Evolutionary conservation across 176 grass and related monocot genomes (phyloP).

Genomic region (Eleusine indica): DNA sequence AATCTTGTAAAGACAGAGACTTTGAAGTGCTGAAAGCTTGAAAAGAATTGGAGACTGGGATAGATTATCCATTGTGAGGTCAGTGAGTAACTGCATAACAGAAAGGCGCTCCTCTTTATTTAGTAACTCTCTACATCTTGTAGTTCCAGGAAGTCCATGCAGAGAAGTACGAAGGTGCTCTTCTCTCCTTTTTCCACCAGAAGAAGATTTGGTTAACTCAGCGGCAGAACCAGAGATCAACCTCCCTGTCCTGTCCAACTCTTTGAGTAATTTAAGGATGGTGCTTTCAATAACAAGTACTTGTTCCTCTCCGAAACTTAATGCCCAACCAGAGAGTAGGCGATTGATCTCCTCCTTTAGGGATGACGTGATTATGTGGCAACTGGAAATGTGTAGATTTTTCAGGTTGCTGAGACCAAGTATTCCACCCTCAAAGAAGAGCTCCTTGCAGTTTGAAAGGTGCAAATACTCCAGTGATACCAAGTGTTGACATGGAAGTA

Average conservation of each 20-base stretch:
- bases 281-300: neutral
- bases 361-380: neutral
- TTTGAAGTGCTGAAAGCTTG: constrained; percentile 8
- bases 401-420: constrained; percentile 18
- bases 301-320: constrained; percentile 2
- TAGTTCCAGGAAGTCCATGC: neutral
- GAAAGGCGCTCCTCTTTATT: neutral
- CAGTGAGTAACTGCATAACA: constrained; percentile 23
- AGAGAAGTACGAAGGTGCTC: neutral
- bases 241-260: neutral
- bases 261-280: constrained; percentile 6
- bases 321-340: neutral
- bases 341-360: neutral
- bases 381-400: neutral
- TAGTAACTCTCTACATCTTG: neutral
- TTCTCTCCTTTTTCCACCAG: neutral
- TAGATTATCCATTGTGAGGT: neutral
- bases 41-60: neutral
- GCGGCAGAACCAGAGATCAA: neutral
- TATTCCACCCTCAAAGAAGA: constrained; percentile 23
- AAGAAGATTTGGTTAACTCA: neutral
- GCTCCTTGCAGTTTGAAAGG: neutral
- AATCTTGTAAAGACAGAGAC: neutral
- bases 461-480: constrained; percentile 3
- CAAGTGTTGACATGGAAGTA: constrained; percentile 29